Evolutionary conservation across 352 stramenopile genomes (phyloP).

Genomic region (Phytophthora pini): DNA sequence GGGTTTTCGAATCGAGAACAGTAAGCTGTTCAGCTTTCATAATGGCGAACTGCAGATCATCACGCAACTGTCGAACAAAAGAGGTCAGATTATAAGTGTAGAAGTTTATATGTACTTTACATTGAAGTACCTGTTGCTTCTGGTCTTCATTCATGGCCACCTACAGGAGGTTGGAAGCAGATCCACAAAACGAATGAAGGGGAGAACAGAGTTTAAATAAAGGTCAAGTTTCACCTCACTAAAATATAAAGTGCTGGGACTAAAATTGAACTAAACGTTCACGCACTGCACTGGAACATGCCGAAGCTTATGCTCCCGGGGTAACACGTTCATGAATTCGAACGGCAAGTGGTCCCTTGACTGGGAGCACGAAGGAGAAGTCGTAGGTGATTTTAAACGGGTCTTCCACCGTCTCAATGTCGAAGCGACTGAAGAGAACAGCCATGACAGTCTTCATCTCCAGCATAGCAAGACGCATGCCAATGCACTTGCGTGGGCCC

Average conservation of each 20-base stretch:
- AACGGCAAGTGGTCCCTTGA: constrained; percentile 42
- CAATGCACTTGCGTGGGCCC: constrained; percentile 64
- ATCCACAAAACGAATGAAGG: not conserved
- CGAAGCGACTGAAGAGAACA: constrained; percentile 47
- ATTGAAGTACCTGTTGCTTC: constrained; percentile 54
- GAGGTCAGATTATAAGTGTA: constrained; percentile 4
- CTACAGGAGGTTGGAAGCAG: not conserved
- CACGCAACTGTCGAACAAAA: constrained; percentile 49
- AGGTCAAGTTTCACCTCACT: constrained; percentile 10
- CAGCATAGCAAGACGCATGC: constrained; percentile 54
- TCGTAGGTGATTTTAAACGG: constrained; percentile 48
- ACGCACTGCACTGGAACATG: not conserved
- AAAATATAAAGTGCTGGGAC: constrained; percentile 26
- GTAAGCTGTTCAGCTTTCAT: constrained; percentile 62
- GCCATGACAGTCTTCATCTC: constrained; percentile 56
- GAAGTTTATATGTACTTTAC: not conserved
- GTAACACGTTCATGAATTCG: constrained; percentile 16
- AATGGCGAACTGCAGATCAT: constrained; percentile 80
- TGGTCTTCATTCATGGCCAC: constrained; percentile 60
- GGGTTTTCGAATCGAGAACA: constrained; percentile 53
- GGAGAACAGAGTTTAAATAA: not conserved
- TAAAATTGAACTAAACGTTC: not conserved
- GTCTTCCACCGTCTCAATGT: constrained; percentile 35
- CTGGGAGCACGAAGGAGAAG: constrained; percentile 39
- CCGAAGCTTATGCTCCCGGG: not conserved